Base-by-base conservation (phyloP, 176 grass and related monocot genomes). In the Ensete ventricosum region DNA sequence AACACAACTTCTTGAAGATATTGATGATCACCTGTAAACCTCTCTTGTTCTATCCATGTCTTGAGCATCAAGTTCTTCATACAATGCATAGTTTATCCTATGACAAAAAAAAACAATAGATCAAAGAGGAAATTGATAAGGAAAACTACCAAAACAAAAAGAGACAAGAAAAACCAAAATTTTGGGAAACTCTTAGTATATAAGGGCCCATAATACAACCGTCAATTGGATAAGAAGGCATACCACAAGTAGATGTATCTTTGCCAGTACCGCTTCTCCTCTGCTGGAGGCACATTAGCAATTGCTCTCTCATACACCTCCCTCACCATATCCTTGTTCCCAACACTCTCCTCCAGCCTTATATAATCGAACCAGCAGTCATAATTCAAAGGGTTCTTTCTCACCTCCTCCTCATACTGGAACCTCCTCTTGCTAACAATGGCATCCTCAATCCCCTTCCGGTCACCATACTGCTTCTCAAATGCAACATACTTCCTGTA, bases 331-430 rank as follows among this genome's bases (percentile, higher is more conserved):
- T 86, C 81, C 72, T 81, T 90, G 52, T 90, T 90, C 53, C 90
- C 85, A 9, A 79, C 81, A 73, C 84, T 88, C 82, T 97, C 90
- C 84, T 97, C 90, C 48, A 88, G 55, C 79, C 90, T 82, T 27
- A 92, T 86, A 29, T 97, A 93, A 77, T 97, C 94, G 43, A 97
- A 97, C 94, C 94, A 97, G 13, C 85, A 72, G 58, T 97, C 87
- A 1, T 97, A 97, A 64, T 90, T 90, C n/a, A 88, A 77, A 17
- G 93, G 93, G 55, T 91, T 97, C 74, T 90, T 92, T 71, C 85
- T 87, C 51, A 97, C 93, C 72, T 92, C 93, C 16, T 97, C 90
- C 53, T 97, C 93, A 9, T 93, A 89, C 27, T 90, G 93, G 77
- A 90, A 92, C 71, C 88, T 84, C 62, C 77, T 86, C 75, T 92